Evolutionary conservation across 2,329 filamentous ascomycete genomes (phyloP), one percentile per base, ranked within the genome.

Genomic region (Colletotrichum liriopes): DNA sequence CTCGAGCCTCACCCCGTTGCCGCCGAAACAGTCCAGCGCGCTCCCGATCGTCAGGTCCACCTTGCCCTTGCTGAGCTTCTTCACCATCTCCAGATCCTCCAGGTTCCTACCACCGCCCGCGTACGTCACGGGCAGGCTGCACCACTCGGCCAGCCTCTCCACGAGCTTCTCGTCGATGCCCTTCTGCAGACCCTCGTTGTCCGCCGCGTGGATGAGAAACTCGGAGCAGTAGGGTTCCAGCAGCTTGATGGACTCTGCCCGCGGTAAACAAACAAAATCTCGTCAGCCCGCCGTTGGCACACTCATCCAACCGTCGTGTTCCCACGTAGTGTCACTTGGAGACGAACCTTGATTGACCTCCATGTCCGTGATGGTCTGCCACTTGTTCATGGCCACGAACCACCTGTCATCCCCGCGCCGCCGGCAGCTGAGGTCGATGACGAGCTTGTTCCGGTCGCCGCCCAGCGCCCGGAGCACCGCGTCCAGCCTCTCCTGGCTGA

Each of bases 371-470:
- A 98, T 92, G 1, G 94, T 98, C 86, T 98, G 96, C 96, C 96
- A 99, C 82, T 97, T 97, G 83, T 99, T 94, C 93, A 97, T 99
- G 67, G 96, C 96, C n/a, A 99, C 96, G 78, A 93, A 95, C 96
- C 96, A 99, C 49, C 86, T 92, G 67, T 92, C 86, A 4, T 87
- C 85, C 47, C 88, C 93, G 72, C 91, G 92, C 71, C 92, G 88
- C 63, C 96, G 91, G 80, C 96, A 99, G 82, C 95, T 98, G 32
- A 99, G 89, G 80, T 99, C 96, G 80, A 99, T 95, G 76, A 99
- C 96, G 60, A 99, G 90, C 82, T 94, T 96, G 60, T 86, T 84
- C 80, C 87, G 94, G 80, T 97, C 92, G 65, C 92, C 91, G 35
- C 87, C 92, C 6, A 99, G 88, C 1, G 92, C 89, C 32, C 86